Conservation (phyloP, 108 stramenopile species). For the Fragilaria crotonensis region DNA sequence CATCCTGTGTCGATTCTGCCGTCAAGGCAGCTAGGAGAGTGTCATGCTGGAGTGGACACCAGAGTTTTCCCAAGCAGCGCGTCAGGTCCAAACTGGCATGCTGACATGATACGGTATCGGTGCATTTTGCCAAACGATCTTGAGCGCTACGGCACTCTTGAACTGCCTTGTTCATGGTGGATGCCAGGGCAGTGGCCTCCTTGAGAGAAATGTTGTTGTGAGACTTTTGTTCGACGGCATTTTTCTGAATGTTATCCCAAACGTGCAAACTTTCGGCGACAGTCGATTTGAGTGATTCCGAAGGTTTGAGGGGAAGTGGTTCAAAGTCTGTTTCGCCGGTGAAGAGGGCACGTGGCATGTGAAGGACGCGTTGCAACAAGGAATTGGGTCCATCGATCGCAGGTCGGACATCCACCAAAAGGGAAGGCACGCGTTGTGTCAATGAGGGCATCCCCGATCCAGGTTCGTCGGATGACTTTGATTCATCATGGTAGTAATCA, state of each 20-base stretch:
- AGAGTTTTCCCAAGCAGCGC: constrained; percentile 69
- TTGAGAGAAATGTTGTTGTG: constrained; percentile 26
- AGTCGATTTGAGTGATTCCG: constrained; percentile 51
- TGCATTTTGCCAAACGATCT: constrained; percentile 37
- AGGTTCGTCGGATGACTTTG: constrained; percentile 30
- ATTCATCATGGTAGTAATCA: constrained; percentile 97
- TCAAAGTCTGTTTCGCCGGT: constrained; percentile 38
- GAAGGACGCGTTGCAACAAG: constrained; percentile 55
- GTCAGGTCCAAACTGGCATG: constrained; percentile 80
- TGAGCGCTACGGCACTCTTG: constrained; percentile 45
- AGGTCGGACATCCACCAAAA: constrained; percentile 95
- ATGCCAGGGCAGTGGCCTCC: constrained; percentile 54
- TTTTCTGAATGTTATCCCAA: constrained; percentile 72
- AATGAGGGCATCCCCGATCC: constrained; percentile 49
- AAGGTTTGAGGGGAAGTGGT: constrained; percentile 53
- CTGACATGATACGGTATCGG: constrained; percentile 58
- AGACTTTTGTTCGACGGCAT: constrained; percentile 26
- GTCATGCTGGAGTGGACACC: constrained; percentile 79
- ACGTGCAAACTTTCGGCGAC: constrained; percentile 60
- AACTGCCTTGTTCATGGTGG: constrained; percentile 39
- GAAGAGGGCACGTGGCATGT: constrained; percentile 73
- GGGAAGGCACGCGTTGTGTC: constrained; percentile 51
- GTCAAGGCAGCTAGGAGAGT: constrained; percentile 40
- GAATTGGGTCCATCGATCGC: constrained; percentile 74
- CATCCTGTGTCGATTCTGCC: constrained; percentile 8